Evolutionary conservation across 805 yeast species (phyloP), one percentile per base, ranked within the genome.

Genomic region (Kazachstania martiniae): DNA sequence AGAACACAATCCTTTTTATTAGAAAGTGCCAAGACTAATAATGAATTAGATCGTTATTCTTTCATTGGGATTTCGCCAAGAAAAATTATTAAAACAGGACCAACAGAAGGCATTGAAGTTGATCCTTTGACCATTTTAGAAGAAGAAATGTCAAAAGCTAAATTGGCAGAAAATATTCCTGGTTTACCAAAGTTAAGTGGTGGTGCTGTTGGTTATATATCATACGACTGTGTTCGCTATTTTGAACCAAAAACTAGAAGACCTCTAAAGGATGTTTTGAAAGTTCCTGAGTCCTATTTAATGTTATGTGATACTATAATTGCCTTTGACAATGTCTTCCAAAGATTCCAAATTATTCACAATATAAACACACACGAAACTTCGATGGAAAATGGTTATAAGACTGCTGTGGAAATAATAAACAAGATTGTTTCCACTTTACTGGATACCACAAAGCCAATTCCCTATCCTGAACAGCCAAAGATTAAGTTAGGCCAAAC

Each of bases 201-300:
- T 36, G 99, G 99, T 41, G 97, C 97, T 5, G 70, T 89, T 34
- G 99, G 99, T 2, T 91, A 86, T 53, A 76, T 91, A 27, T 84
- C 96, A 1, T 91, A 91, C 50, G 99, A 91, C 58, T 91, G 99
- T 64, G 81, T 91, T 50, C 82, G 85, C 54, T 91, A 91, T 59
- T 91, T 91, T 45, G 99, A 91, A 61, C 99, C 99, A 38, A 77
- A 69, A 45, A 89, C 97, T 1, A 70, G 68, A 38, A 72, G 83
- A 42, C 68, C 63, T 2, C 65, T 87, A 44, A 74, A 79, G 44
- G 97, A 91, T 56, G 77, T 78, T 1, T 62, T 91, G 45, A 59
- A 81, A 39, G 69, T 91, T 8, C 99, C 99, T 0, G 99, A 91
- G 59, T 80, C 95, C 2, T 77, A 79, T 5, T 62, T 91, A 56